Percentiles rank a stretch among this genome's conserved stretches.
phyloP scores from a whole-genome alignment of 129 eudicot species.

The Pittosporum tobira region DNA sequence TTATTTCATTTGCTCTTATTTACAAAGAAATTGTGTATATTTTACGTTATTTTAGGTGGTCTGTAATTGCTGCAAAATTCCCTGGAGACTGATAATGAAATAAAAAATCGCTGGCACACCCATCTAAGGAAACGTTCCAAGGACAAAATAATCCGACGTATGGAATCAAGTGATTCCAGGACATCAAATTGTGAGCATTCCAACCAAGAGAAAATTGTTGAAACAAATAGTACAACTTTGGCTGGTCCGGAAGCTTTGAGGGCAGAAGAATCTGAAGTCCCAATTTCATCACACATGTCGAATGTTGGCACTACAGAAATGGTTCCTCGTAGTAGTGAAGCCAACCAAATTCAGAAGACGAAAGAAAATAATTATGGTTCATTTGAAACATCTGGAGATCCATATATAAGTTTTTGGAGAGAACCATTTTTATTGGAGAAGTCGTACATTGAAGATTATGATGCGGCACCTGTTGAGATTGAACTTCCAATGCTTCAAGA shows the following conservation, averaged over 20 bases:
- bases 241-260: neutral
- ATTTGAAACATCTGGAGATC: conserved; percentile 16
- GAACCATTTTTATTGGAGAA: conserved; percentile 18
- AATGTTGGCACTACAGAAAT: neutral
- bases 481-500: conserved; percentile 8
- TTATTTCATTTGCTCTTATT: neutral
- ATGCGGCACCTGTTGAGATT: neutral
- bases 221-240: neutral
- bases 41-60: conserved; percentile 26
- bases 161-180: neutral
- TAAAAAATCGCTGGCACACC: conserved; percentile 37
- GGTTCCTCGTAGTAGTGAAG: neutral
- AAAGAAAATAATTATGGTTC: neutral
- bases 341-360: neutral
- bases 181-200: neutral
- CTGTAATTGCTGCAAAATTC: conserved; percentile 32
- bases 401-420: conserved; percentile 15
- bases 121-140: conserved; percentile 27
- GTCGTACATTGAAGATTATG: neutral
- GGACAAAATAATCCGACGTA: neutral
- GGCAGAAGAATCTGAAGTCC: neutral
- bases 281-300: conserved; percentile 1
- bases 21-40: neutral
- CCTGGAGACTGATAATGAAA: conserved; percentile 39
- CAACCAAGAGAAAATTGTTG: neutral